A percentile compares a stretch with the other conserved stretches of the same genome.
Conservation (phyloP, 345 rosid genomes). For the Bruguiera parviflora region DNA sequence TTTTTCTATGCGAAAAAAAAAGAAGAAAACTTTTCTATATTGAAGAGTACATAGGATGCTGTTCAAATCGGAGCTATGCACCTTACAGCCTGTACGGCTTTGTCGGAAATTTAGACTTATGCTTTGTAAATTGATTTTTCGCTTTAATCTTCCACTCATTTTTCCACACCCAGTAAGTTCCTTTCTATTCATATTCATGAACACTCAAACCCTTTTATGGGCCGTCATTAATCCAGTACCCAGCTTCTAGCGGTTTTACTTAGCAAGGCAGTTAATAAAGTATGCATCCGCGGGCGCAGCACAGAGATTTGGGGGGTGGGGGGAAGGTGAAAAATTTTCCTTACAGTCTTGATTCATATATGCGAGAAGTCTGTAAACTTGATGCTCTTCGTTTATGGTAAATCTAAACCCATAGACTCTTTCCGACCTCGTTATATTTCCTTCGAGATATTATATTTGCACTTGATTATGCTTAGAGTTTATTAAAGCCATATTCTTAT, state of each 20-base stretch:
- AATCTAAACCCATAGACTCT: no score
- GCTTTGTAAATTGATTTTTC: background rate
- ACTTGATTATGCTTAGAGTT: no score
- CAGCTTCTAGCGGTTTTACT: background rate
- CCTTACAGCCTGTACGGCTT: background rate
- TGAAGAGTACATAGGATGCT: conserved; percentile 51
- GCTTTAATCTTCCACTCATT: background rate
- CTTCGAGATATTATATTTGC: no score
- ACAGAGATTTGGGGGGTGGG: no score
- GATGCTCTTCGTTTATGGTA: no score
- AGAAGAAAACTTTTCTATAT: conserved; percentile 8
- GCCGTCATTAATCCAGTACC: background rate
- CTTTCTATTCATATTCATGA: background rate
- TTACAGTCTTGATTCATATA: no score
- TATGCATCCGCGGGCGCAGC: no score
- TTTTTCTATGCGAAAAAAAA: conserved; percentile 7
- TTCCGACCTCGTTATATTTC: no score
- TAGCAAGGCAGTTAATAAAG: no score
- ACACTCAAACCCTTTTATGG: background rate
- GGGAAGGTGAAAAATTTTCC: no score
- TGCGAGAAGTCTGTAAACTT: no score
- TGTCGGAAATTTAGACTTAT: background rate
- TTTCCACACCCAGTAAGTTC: background rate
- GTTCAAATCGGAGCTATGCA: conserved; percentile 24
- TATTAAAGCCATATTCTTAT: no score